A percentile compares a stretch with the other conserved stretches of the same genome.
Conservation (phyloP, 1,139 yeast species). For the Suhomyces bribrorum region DNA sequence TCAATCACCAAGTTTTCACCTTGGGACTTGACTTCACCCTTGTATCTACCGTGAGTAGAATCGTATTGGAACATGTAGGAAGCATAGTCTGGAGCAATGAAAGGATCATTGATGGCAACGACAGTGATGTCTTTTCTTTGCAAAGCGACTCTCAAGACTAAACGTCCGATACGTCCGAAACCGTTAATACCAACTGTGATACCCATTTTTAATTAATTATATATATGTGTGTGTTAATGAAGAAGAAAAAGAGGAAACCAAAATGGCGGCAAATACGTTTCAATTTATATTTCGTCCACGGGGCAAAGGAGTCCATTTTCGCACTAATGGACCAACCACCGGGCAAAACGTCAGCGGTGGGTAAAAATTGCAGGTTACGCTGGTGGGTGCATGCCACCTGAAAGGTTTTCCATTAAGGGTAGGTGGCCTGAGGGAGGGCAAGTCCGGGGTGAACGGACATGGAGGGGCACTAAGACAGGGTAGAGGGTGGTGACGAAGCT, state of each 20-base stretch:
- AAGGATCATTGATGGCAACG: conserved; percentile 83
- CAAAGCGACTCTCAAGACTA: conserved; percentile 79
- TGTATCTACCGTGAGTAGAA: conserved; percentile 79
- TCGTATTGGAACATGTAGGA: conserved; percentile 89
- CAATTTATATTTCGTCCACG: conserved; percentile 13
- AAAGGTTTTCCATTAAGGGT: too few species aligned
- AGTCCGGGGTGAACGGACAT: neutral
- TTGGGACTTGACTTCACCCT: conserved; percentile 64
- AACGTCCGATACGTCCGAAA: conserved; percentile 88
- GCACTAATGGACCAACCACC: neutral
- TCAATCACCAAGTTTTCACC: conserved; percentile 61
- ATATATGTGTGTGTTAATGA: conserved; percentile 8
- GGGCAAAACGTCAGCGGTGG: conserved; percentile 5
- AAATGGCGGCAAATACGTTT: conserved; percentile 7
- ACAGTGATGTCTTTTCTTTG: conserved; percentile 69
- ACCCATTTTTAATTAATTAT: conserved; percentile 21
- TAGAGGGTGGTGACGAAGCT: too few species aligned
- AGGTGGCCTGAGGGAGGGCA: too few species aligned
- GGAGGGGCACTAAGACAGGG: too few species aligned
- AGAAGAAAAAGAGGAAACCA: conserved; percentile 4
- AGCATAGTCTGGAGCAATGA: conserved; percentile 80
- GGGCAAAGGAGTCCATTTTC: conserved; percentile 7
- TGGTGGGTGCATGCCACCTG: neutral
- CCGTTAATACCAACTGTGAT: conserved; percentile 75
- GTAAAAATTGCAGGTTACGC: conserved; percentile 1